A percentile compares a stretch with the other conserved stretches of the same genome.
phyloP scores from a whole-genome alignment of 2,329 filamentous ascomycete species.

The Pseudogymnoascus sp. region DNA sequence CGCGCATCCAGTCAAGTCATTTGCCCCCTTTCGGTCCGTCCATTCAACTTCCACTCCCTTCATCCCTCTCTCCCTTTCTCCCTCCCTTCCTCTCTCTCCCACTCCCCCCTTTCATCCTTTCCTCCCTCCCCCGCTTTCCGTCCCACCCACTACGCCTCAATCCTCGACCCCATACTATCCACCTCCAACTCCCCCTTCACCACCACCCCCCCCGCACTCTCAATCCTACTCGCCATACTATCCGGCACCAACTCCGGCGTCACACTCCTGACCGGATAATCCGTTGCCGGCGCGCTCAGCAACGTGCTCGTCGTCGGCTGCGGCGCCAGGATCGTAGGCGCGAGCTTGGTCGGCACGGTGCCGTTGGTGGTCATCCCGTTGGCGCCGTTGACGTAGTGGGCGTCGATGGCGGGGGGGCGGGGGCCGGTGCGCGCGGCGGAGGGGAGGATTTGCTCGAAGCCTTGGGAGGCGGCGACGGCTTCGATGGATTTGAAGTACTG shows the following conservation, averaged over 20 bases:
- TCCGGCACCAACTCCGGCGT: constrained; percentile 55
- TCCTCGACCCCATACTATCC: constrained; percentile 41
- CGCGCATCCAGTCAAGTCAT: background rate
- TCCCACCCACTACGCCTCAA: background rate
- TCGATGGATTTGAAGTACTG: constrained; percentile 67
- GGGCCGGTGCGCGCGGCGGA: constrained; percentile 47
- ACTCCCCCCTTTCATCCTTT: constrained; percentile 44
- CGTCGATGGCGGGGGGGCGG: constrained; percentile 17
- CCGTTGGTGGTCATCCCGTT: constrained; percentile 19
- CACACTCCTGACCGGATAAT: constrained; percentile 45
- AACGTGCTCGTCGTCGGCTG: constrained; percentile 48
- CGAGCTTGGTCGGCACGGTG: background rate
- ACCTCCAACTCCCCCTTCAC: constrained; percentile 52
- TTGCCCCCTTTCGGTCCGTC: background rate
- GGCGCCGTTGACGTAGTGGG: constrained; percentile 13
- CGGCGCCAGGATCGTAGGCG: constrained; percentile 41
- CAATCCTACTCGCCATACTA: constrained; percentile 35
- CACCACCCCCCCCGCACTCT: background rate
- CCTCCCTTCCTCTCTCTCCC: constrained; percentile 52
- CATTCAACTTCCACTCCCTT: background rate
- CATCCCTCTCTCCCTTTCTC: constrained; percentile 43
- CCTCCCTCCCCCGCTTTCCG: constrained; percentile 44
- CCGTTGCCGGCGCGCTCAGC: constrained; percentile 44
- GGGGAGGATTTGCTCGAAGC: constrained; percentile 49
- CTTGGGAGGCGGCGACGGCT: constrained; percentile 47